phyloP scores from a whole-genome alignment of 176 grass and related monocot species.

The Paspalum vaginatum region DNA sequence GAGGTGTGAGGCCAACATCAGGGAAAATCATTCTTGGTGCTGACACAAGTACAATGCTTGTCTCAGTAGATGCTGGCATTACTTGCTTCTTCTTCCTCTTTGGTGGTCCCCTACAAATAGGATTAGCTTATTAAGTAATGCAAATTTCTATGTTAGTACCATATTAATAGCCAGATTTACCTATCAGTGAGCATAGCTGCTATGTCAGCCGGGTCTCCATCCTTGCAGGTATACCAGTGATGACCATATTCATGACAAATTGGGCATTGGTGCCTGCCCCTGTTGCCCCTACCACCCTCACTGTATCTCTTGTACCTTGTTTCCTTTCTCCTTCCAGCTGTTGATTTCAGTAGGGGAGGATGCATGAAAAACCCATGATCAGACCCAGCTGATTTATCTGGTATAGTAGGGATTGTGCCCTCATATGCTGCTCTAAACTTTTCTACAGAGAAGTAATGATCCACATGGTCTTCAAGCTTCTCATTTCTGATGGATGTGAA shows the following conservation, averaged over 20 bases:
- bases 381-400: too few species aligned
- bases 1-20: neutral
- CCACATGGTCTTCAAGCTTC: too few species aligned
- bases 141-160: too few species aligned
- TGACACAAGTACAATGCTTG: neutral
- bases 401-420: too few species aligned
- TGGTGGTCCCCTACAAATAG: neutral
- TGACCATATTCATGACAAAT: neutral
- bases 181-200: too few species aligned
- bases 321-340: neutral
- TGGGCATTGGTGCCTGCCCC: neutral
- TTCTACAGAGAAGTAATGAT: too few species aligned
- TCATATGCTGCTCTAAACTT: too few species aligned
- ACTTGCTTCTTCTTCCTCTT: neutral
- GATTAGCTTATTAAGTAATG: neutral
- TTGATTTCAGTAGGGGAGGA: too few species aligned
- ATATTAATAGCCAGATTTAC: too few species aligned
- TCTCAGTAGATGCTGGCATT: neutral
- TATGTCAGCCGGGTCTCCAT: neutral
- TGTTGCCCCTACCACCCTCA: too few species aligned
- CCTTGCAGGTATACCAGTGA: neutral
- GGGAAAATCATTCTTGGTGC: neutral
- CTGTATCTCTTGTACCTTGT: neutral
- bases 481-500: too few species aligned
- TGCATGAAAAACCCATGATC: too few species aligned